A percentile compares a stretch with the other conserved stretches of the same genome.
These are phyloP conservation scores for Chaetomium globosum DNA, from an alignment of 2,329 filamentous ascomycete species.

Conservation along the genomic window DNA sequence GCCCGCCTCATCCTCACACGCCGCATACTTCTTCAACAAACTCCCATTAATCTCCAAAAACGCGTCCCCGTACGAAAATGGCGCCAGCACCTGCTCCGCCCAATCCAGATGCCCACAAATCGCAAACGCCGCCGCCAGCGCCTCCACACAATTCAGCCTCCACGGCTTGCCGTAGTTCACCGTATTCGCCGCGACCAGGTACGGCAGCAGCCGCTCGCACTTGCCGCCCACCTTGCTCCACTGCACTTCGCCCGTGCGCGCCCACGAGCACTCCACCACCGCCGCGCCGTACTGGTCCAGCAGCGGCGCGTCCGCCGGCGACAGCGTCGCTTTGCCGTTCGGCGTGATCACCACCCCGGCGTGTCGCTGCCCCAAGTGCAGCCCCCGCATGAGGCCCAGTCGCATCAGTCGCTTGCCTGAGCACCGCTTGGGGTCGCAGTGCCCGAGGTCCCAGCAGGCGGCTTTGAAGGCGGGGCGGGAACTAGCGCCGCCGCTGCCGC, in stretches of 20 bases:
- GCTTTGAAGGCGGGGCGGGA: constrained; percentile 73
- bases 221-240: constrained; percentile 91
- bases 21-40: constrained; percentile 80
- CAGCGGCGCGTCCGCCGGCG: constrained; percentile 77
- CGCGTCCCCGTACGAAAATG: constrained; percentile 84
- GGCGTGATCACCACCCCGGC: constrained; percentile 91
- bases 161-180: constrained; percentile 98
- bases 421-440: constrained; percentile 96
- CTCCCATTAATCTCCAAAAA: constrained; percentile 90
- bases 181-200: constrained; percentile 92
- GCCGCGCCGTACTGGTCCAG: constrained; percentile 89
- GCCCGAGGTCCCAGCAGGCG: constrained; percentile 95
- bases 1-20: constrained; percentile 76
- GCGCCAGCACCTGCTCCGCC: constrained; percentile 79
- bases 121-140: constrained; percentile 85
- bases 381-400: constrained; percentile 87
- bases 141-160: constrained; percentile 94
- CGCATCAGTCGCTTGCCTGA: constrained; percentile 94
- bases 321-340: constrained; percentile 84
- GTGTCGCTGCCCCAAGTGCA: constrained; percentile 89
- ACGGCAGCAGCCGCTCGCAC: constrained; percentile 87
- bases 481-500: constrained; percentile 39
- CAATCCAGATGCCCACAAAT: constrained; percentile 92
- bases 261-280: constrained; percentile 97
- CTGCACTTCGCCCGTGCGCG: constrained; percentile 84